Evolutionary conservation across 805 yeast species (phyloP).

Genomic region (Schwanniomyces polymorphus): DNA sequence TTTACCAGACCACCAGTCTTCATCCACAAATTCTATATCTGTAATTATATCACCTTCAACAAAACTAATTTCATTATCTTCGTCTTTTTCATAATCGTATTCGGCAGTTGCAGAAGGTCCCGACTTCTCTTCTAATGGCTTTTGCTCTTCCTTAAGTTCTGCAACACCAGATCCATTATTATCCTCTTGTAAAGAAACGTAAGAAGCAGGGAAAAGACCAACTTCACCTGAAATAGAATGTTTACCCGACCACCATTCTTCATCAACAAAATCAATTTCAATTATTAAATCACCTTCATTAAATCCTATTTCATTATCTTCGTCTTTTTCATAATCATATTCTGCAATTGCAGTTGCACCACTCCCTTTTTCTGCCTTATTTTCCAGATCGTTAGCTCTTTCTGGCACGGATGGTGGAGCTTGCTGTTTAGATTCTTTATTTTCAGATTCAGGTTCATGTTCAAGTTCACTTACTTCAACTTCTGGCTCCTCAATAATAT

Average conservation of each 20-base stretch:
- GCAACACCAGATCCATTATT: constrained; percentile 12
- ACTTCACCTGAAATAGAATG: constrained; percentile 42
- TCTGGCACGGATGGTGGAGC: constrained; percentile 13
- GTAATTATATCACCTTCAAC: constrained; percentile 79
- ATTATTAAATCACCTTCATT: constrained; percentile 64
- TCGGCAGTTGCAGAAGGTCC: constrained; percentile 58
- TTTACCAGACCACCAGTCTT: constrained; percentile 97
- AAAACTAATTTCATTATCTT: constrained; percentile 87
- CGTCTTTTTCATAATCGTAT: constrained; percentile 84
- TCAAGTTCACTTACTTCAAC: constrained; percentile 6
- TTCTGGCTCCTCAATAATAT: constrained; percentile 7
- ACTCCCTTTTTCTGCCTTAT: constrained; percentile 8
- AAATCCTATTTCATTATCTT: constrained; percentile 71
- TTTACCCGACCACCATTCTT: constrained; percentile 67
- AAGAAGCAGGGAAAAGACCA: constrained; percentile 60
- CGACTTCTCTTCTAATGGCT: constrained; percentile 17
- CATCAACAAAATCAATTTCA: constrained; percentile 70
- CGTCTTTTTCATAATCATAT: constrained; percentile 76
- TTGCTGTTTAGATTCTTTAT: constrained; percentile 26
- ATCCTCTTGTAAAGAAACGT: constrained; percentile 41
- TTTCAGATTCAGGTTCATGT: constrained; percentile 22
- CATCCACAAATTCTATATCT: constrained; percentile 86
- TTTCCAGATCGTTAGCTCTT: constrained; percentile 7
- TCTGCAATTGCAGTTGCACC: constrained; percentile 65
- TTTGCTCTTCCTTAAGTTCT: constrained; percentile 8